These are phyloP conservation scores for Sporothrix pallida DNA, from an alignment of 2,329 filamentous ascomycete species.

Conservation along the genomic window DNA sequence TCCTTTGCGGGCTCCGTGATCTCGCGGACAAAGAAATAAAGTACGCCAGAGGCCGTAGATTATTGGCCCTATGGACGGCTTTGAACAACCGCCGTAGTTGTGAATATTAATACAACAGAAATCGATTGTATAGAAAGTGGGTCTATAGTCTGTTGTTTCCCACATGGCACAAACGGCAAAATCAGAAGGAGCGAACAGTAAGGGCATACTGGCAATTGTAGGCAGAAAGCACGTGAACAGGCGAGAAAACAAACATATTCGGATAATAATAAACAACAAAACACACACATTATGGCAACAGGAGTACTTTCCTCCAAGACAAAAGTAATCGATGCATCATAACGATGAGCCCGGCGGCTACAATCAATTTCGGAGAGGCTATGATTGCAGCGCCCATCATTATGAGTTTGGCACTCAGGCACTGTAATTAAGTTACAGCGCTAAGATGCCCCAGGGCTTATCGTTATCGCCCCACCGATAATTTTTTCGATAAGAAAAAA, in stretches of 20 bases:
- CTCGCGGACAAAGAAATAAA: too few relatives aligned
- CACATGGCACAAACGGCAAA: conserved; percentile 18
- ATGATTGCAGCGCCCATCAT: not conserved
- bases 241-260: not conserved
- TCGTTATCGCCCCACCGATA: conserved; percentile 27
- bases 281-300: not conserved
- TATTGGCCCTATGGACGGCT: too few relatives aligned
- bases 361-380: not conserved
- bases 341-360: not conserved
- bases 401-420: too few relatives aligned
- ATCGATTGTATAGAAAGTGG: not conserved
- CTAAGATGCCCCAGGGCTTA: not conserved
- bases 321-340: too few relatives aligned
- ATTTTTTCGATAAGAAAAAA: conserved; percentile 26
- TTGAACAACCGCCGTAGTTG: too few relatives aligned
- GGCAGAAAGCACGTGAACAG: conserved; percentile 14
- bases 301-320: not conserved
- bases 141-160: not conserved
- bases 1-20: too few relatives aligned
- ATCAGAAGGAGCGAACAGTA: not conserved
- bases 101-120: too few relatives aligned
- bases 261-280: not conserved
- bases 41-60: too few relatives aligned
- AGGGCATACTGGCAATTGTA: not conserved
- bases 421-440: not conserved